These are phyloP conservation scores for Asterochloris erici DNA, from an alignment of 139 green algal genomes.

Conservation along the genomic window DNA sequence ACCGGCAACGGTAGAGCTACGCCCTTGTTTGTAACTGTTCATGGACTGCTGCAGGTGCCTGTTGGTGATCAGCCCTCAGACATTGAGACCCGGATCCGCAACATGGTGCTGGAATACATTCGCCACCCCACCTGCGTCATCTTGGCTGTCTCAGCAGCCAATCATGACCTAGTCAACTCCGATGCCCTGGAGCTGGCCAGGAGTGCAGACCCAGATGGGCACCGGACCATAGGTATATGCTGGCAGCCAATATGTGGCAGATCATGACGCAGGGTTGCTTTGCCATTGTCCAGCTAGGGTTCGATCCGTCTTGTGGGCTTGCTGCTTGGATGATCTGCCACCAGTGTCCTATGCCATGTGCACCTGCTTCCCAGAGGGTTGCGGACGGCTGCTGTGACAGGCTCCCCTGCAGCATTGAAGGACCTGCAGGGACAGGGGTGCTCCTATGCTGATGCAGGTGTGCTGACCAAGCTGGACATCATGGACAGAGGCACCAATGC, in stretches of 20 bases:
- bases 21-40: no score
- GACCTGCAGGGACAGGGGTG: not conserved
- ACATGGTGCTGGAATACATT: slow-evolving; percentile 91
- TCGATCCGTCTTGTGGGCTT: not conserved
- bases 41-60: slow-evolving; percentile 50
- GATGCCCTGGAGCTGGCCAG: slow-evolving; percentile 93
- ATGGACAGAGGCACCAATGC: slow-evolving; percentile 97
- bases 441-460: slow-evolving; percentile 35
- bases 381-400: not conserved
- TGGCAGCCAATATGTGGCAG: no score
- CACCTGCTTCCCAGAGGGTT: not conserved
- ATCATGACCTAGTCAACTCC: slow-evolving; percentile 91
- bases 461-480: slow-evolving; percentile 98
- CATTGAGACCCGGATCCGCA: slow-evolving; percentile 87
- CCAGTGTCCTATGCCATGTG: not conserved
- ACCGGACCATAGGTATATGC: slow-evolving; percentile 62
- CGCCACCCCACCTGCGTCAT: slow-evolving; percentile 83
- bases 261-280: no score
- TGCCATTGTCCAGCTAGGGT: no score
- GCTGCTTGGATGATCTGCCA: not conserved
- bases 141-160: slow-evolving; percentile 94
- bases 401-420: not conserved
- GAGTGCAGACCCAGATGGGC: slow-evolving; percentile 74
- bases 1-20: no score
- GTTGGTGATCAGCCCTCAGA: slow-evolving; percentile 96